These are phyloP conservation scores for Ophiosphaerella korrae DNA, from an alignment of 2,329 filamentous ascomycete species.

Conservation along the genomic window DNA sequence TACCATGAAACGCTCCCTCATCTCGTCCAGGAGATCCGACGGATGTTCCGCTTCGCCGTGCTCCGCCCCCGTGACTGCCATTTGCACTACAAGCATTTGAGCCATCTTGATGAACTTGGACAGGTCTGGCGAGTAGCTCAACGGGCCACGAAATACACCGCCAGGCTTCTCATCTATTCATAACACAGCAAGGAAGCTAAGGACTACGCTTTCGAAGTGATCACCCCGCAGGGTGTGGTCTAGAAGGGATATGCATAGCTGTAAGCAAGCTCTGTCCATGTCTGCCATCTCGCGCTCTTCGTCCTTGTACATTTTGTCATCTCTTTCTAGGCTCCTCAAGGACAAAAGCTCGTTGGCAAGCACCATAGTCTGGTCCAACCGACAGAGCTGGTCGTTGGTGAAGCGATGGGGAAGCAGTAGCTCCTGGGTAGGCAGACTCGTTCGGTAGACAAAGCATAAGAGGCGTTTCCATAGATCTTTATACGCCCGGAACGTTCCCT, in stretches of 20 bases:
- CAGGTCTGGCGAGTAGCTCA: slow-evolving; percentile 12
- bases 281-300: not conserved
- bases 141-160: slow-evolving; percentile 7
- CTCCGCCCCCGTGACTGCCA: slow-evolving; percentile 1
- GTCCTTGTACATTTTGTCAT: not conserved
- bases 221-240: slow-evolving; percentile 18
- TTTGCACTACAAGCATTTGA: slow-evolving; percentile 19
- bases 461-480: slow-evolving; percentile 19
- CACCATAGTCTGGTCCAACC: not conserved
- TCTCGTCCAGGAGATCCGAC: slow-evolving; percentile 17
- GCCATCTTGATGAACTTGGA: slow-evolving; percentile 27
- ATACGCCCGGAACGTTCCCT: slow-evolving; percentile 12
- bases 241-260: slow-evolving; percentile 18
- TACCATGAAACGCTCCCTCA: slow-evolving; percentile 18
- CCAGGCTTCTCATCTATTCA: slow-evolving; percentile 10
- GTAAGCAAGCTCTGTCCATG: slow-evolving; percentile 7
- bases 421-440: not conserved
- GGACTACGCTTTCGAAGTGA: slow-evolving; percentile 18
- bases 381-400: slow-evolving; percentile 9
- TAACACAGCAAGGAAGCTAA: slow-evolving; percentile 17
- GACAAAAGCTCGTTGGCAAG: slow-evolving; percentile 3
- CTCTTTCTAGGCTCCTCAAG: not conserved
- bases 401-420: slow-evolving; percentile 2
- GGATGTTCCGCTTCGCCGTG: slow-evolving; percentile 6
- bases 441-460: slow-evolving; percentile 16